phyloP scores from a whole-genome alignment of 768 basidiomycete genomes.

The Tricholoma flavovirens region DNA sequence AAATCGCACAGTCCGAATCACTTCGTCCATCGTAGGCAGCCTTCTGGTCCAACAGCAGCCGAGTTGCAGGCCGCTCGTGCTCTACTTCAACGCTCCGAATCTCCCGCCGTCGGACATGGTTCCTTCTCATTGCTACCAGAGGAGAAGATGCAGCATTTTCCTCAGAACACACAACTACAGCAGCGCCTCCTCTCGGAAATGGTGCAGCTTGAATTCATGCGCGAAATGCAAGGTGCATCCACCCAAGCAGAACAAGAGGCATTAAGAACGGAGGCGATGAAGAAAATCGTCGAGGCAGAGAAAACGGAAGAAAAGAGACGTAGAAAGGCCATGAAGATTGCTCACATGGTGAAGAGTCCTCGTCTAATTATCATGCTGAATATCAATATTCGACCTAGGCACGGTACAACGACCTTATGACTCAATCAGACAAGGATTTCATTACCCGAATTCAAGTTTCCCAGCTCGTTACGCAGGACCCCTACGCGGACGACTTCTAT shows the following conservation, averaged over 20 bases:
- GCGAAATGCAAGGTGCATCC: constrained; percentile 54
- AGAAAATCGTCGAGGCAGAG: constrained; percentile 89
- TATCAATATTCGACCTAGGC: constrained; percentile 41
- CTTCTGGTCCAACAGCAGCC: constrained; percentile 40
- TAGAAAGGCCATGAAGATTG: constrained; percentile 78
- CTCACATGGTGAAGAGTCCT: constrained; percentile 66
- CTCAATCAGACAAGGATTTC: constrained; percentile 98
- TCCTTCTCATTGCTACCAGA: constrained; percentile 37
- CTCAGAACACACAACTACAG: constrained; percentile 66
- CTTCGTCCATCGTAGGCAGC: constrained; percentile 35
- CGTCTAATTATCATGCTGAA: background rate
- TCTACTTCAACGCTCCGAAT: constrained; percentile 36
- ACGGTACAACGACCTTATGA: constrained; percentile 93
- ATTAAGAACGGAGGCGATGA: constrained; percentile 71
- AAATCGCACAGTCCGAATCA: constrained; percentile 29
- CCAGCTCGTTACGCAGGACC: constrained; percentile 94
- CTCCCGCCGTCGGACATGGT: constrained; percentile 31
- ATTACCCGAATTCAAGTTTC: constrained; percentile 99
- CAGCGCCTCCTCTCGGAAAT: constrained; percentile 74
- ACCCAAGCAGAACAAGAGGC: constrained; percentile 60
- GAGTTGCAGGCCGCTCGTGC: constrained; percentile 43
- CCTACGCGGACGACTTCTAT: constrained; percentile 97
- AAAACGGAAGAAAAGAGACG: constrained; percentile 81
- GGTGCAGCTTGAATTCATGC: constrained; percentile 63
- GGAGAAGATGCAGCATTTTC: constrained; percentile 49